Conservation (phyloP, 192 early-diverging fungal genomes). For the Mortierella antarctica region DNA sequence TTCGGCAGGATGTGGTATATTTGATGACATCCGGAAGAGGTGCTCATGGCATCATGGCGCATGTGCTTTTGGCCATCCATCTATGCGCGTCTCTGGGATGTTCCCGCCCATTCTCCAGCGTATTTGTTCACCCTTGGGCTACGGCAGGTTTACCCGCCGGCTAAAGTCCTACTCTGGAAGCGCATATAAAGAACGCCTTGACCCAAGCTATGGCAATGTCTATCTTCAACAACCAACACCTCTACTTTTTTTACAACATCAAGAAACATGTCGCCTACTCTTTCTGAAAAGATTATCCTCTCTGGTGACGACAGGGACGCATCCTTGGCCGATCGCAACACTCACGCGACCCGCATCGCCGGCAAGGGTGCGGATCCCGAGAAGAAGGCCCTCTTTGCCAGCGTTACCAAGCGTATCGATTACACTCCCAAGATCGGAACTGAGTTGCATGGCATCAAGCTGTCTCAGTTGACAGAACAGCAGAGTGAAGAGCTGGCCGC, state of each 20-base stretch:
- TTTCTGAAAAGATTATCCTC: constrained; percentile 38
- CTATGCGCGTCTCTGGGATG: no score
- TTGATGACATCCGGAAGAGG: no score
- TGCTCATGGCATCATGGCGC: no score
- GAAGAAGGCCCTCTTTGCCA: constrained; percentile 65
- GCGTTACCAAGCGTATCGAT: constrained; percentile 65
- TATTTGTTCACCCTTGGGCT: no score
- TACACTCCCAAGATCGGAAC: constrained; percentile 72
- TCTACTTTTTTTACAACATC: background rate
- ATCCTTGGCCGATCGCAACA: constrained; percentile 46
- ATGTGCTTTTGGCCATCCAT: no score
- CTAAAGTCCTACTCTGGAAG: no score
- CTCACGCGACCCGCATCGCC: constrained; percentile 40
- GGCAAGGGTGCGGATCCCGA: constrained; percentile 65
- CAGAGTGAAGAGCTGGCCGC: constrained; percentile 71
- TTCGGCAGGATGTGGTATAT: no score
- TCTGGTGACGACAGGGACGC: constrained; percentile 25
- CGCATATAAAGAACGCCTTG: no score
- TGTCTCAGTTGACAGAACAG: constrained; percentile 67
- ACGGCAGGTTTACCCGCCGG: no score
- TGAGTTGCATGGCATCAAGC: constrained; percentile 69
- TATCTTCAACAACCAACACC: constrained; percentile 3
- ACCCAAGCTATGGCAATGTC: background rate
- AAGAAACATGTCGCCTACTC: constrained; percentile 18
- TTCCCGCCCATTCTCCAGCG: no score